Conservation (phyloP, 2,329 filamentous ascomycete genomes). For the Trichoderma sp. region DNA sequence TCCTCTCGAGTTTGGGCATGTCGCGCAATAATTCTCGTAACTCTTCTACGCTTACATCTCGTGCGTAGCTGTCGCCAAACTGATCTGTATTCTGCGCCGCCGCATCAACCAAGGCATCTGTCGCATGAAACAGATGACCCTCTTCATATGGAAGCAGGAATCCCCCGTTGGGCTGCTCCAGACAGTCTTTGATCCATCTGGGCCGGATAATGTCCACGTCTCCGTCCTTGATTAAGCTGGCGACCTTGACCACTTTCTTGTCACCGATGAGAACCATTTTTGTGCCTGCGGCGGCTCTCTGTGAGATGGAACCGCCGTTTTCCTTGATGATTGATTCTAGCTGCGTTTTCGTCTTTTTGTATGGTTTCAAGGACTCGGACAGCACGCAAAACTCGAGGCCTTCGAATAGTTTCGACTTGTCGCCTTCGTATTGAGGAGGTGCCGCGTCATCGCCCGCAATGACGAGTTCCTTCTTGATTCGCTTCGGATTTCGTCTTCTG, state of each 20-base stretch:
- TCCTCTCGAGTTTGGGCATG: conserved; percentile 50
- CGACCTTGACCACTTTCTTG: conserved; percentile 76
- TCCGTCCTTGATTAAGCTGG: conserved; percentile 72
- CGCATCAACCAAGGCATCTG: conserved; percentile 50
- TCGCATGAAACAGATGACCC: conserved; percentile 69
- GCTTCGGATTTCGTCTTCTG: conserved; percentile 52
- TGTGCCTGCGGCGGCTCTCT: conserved; percentile 62
- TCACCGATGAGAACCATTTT: conserved; percentile 75
- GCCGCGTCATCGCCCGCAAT: conserved; percentile 66
- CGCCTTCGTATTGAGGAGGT: conserved; percentile 48
- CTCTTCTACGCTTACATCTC: conserved; percentile 64
- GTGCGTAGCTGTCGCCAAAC: conserved; percentile 79
- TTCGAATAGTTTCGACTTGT: conserved; percentile 65
- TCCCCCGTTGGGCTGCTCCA: conserved; percentile 55
- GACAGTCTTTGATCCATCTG: conserved; percentile 79
- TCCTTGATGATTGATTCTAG: conserved; percentile 79
- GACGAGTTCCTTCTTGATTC: conserved; percentile 64
- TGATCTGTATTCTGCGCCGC: conserved; percentile 66
- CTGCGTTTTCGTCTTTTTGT: conserved; percentile 73
- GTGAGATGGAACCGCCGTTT: conserved; percentile 76
- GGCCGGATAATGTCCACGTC: conserved; percentile 72
- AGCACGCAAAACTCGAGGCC: conserved; percentile 80
- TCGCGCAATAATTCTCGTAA: conserved; percentile 50
- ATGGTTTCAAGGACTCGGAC: conserved; percentile 67
- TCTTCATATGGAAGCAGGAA: conserved; percentile 62